phyloP scores from a whole-genome alignment of 495 filamentous ascomycete genomes.

The Tuber microsphaerosporum region DNA sequence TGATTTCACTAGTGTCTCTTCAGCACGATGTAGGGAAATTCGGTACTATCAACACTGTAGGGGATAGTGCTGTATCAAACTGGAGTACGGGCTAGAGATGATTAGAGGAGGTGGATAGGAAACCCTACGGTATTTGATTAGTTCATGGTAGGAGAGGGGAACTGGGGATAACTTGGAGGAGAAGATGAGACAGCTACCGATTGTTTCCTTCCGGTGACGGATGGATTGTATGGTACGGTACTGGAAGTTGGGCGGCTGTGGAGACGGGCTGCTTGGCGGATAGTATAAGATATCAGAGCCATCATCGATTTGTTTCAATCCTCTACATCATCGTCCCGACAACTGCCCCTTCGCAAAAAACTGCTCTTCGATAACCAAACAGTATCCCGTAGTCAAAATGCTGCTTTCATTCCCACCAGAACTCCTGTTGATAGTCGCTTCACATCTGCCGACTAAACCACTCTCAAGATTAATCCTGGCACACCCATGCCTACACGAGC shows the following conservation, averaged over 20 bases:
- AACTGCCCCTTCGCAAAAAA: not conserved
- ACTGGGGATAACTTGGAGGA: not conserved
- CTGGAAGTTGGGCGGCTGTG: not conserved
- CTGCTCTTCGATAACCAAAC: not conserved
- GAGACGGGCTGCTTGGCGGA: not conserved
- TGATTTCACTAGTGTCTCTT: too few species aligned
- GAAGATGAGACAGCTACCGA: not conserved
- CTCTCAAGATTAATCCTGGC: not conserved
- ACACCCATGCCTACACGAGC: not conserved
- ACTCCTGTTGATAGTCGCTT: not conserved
- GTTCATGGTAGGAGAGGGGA: not conserved
- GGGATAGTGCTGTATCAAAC: not conserved
- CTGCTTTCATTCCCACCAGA: constrained; percentile 1
- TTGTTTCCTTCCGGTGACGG: not conserved
- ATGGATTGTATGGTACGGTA: not conserved
- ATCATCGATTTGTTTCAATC: not conserved
- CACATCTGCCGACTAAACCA: not conserved
- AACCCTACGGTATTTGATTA: not conserved
- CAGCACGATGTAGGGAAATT: too few species aligned
- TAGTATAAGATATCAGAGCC: not conserved
- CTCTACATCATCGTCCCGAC: not conserved
- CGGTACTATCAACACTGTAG: too few species aligned
- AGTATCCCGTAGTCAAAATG: not conserved
- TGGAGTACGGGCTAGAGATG: not conserved
- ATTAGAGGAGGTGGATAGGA: not conserved